Conservation (phyloP, 306 rosid genomes). For the Medicago arabica region DNA sequence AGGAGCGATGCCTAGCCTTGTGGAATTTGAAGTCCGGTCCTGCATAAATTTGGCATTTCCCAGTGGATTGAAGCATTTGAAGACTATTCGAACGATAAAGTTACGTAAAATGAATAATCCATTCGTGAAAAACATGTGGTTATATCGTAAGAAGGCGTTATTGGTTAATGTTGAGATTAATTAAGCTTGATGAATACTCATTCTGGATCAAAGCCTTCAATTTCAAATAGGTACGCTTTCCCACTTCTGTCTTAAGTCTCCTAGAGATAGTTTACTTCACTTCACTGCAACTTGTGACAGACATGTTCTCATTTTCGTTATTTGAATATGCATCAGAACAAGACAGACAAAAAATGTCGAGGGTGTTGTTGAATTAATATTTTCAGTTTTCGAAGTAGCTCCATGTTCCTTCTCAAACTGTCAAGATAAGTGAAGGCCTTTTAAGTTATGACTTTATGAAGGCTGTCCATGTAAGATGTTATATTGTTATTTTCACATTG, state of each 20-base stretch:
- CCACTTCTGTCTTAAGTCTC: background rate
- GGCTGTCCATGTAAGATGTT: conserved; percentile 15
- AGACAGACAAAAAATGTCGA: background rate
- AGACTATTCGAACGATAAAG: conserved; percentile 32
- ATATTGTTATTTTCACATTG: background rate
- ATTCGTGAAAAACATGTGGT: background rate
- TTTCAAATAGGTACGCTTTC: conserved; percentile 2
- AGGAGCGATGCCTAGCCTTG: conserved; percentile 42
- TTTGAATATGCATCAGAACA: conserved; percentile 4
- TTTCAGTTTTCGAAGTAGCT: conserved; percentile 13
- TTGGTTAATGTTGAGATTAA: background rate
- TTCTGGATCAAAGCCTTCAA: background rate
- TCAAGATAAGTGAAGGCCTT: conserved; percentile 17
- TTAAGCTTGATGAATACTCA: background rate
- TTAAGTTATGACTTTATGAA: background rate
- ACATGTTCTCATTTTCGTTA: background rate
- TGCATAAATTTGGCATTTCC: conserved; percentile 6
- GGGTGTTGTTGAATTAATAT: background rate
- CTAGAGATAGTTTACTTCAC: conserved; percentile 11
- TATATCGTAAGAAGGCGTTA: background rate
- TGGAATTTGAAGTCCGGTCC: conserved; percentile 45
- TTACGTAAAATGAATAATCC: conserved; percentile 29
- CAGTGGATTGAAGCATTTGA: conserved; percentile 35
- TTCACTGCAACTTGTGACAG: background rate
- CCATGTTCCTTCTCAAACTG: background rate